Evolutionary conservation across 345 rosid species (phyloP).

Genomic region (Rhizophora apiculata): DNA sequence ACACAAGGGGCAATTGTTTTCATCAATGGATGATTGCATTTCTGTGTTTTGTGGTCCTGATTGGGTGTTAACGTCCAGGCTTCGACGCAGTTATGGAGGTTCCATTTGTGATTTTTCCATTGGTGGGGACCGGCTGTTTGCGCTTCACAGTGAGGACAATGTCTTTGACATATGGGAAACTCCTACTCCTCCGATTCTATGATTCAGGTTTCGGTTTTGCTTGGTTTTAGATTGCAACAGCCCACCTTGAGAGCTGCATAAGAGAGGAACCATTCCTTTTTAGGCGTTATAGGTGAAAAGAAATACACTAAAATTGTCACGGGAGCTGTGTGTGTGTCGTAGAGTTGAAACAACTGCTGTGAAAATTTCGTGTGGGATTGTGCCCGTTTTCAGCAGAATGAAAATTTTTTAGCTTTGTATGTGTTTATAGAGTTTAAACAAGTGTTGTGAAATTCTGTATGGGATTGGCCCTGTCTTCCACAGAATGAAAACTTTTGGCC

Average conservation of each 20-base stretch:
- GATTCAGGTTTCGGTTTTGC: constrained; percentile 28
- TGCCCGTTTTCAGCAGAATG: constrained; percentile 4
- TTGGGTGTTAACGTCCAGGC: constrained; percentile 80
- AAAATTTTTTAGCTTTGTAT: neutral
- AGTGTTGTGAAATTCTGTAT: constrained; percentile 5
- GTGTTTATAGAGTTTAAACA: constrained; percentile 17
- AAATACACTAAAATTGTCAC: neutral
- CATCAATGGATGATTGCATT: constrained; percentile 87
- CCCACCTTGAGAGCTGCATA: too few relatives aligned
- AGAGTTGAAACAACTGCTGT: constrained; percentile 4
- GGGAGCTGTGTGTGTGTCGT: constrained; percentile 7
- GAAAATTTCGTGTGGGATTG: constrained; percentile 14
- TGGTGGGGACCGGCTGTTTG: constrained; percentile 86
- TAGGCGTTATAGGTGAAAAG: constrained; percentile 12
- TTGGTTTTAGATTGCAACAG: constrained; percentile 11
- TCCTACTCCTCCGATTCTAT: constrained; percentile 64
- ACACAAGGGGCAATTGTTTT: constrained; percentile 81
- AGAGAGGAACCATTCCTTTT: constrained; percentile 14
- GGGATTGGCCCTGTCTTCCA: constrained; percentile 11
- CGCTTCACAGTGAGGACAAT: constrained; percentile 88
- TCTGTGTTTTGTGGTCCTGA: constrained; percentile 91
- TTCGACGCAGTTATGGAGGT: constrained; percentile 66
- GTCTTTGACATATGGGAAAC: constrained; percentile 95
- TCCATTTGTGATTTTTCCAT: constrained; percentile 90
- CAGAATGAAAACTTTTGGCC: constrained; percentile 20